Evolutionary conservation across 495 filamentous ascomycete genomes (phyloP).

Genomic region (Neurospora sp.): DNA sequence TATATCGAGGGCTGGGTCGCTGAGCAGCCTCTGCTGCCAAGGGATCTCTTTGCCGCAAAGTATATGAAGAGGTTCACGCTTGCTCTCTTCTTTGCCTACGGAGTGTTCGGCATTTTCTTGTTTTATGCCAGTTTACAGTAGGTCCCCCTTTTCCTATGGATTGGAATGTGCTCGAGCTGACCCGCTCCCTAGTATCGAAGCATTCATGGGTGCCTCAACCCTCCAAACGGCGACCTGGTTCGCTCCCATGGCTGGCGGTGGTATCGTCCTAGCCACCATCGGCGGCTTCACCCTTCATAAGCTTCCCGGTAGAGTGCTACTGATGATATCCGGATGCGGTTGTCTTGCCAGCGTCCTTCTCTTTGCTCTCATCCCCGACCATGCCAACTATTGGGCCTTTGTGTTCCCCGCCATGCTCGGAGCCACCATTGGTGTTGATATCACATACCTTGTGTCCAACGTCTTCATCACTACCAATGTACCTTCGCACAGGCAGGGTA

Average conservation of each 20-base stretch:
- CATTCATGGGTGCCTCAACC: slow-evolving; percentile 53
- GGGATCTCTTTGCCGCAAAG: slow-evolving; percentile 62
- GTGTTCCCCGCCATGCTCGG: slow-evolving; percentile 78
- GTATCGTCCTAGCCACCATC: slow-evolving; percentile 56
- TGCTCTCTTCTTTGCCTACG: slow-evolving; percentile 66
- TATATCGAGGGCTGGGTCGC: slow-evolving; percentile 76
- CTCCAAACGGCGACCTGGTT: slow-evolving; percentile 73
- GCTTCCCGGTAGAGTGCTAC: slow-evolving; percentile 58
- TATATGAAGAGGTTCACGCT: slow-evolving; percentile 59
- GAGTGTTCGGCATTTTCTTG: slow-evolving; percentile 64
- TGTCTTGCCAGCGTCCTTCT: slow-evolving; percentile 56
- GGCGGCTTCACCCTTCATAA: slow-evolving; percentile 73
- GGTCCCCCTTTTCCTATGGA: slow-evolving; percentile 16
- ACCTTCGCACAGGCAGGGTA: slow-evolving; percentile 58
- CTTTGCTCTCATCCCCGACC: slow-evolving; percentile 59
- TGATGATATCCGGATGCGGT: slow-evolving; percentile 56
- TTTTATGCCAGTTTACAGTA: slow-evolving; percentile 76
- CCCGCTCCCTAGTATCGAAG: slow-evolving; percentile 43
- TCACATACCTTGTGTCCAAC: slow-evolving; percentile 74
- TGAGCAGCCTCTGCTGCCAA: slow-evolving; percentile 60
- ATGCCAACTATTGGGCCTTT: slow-evolving; percentile 49
- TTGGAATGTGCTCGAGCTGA: neutral
- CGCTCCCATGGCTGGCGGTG: slow-evolving; percentile 64
- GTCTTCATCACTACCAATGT: slow-evolving; percentile 75
- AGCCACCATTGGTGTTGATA: slow-evolving; percentile 72